Base-by-base conservation (phyloP, 345 rosid genomes). In the Euclidium syriacum region DNA sequence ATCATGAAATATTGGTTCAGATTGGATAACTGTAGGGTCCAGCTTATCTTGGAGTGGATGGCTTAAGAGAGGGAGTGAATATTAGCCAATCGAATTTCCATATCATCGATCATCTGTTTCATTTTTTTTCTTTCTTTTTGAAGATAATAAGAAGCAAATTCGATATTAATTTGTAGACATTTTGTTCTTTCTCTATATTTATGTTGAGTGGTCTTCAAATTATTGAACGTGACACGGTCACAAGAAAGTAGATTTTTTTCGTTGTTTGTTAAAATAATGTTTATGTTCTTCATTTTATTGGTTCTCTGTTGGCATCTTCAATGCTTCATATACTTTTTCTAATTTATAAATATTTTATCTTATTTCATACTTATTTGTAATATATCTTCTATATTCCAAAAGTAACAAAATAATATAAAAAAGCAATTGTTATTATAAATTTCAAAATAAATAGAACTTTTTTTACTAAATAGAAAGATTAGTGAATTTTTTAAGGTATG, bases 21-120 rank as follows among this genome's bases (percentile, higher is more conserved):
- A 63, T 53, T 35, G 39, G 66, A 62, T 48, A 48, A 7, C 10
- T 3, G 72, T 76, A 11, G 68, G 75, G 48, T 42, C 48, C 62
- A 36, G 54, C 77, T 78, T 78, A 78, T 78, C 82, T 24, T 46
- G 10, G 26, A 16, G 12, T 54, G 75, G 48, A 68, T 47, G 79
- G 79, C 40, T 68, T 15, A 22, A 62, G 65, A 53, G 67, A 25
- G 17, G 10, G 25, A 50, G 51, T 11, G 69, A 68, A 36, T 68
- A 10, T 33, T 50, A 33, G 33, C 82, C 82, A 78, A 68, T 64
- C 46, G 43, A 25, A 33, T 8, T 34, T 64, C 65, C 65, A 71
- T 14, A 26, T 47, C 63, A 49, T 1, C 41, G 10, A 6, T 36
- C 10, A 4, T 47, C 54, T 59, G 12, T 19, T 27, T 23, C 32